Percentiles rank a stretch among this genome's conserved stretches.
Evolutionary conservation across 768 basidiomycete species (phyloP).

Genomic region (Galerina marginata): DNA sequence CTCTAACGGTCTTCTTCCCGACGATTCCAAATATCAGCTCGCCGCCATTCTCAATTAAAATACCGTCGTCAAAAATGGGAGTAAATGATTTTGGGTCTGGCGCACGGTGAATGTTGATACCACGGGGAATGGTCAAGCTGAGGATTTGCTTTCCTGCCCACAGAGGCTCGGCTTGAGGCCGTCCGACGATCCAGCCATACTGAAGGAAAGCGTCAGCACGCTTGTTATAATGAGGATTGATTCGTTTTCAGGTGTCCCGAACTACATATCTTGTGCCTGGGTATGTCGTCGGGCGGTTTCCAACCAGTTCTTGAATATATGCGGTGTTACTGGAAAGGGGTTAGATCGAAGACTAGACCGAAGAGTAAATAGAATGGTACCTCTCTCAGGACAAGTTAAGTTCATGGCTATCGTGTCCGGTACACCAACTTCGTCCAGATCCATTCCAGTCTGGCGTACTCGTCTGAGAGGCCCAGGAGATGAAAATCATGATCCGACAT

Average conservation of each 20-base stretch:
- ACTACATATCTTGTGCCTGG: slow-evolving; percentile 97
- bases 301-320: slow-evolving; percentile 92
- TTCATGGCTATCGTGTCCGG: slow-evolving; percentile 97
- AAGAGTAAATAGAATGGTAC: slow-evolving; percentile 39
- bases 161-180: slow-evolving; percentile 92
- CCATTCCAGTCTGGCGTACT: slow-evolving; percentile 98
- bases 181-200: slow-evolving; percentile 98
- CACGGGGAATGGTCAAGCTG: slow-evolving; percentile 89
- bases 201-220: slow-evolving; percentile 93
- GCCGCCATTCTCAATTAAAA: slow-evolving; percentile 96
- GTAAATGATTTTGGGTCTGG: slow-evolving; percentile 80
- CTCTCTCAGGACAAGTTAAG: slow-evolving; percentile 95
- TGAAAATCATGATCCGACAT: slow-evolving; percentile 89
- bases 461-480: slow-evolving; percentile 90
- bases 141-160: slow-evolving; percentile 99
- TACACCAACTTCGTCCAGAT: slow-evolving; percentile 98
- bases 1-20: slow-evolving; percentile 97
- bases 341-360: background rate
- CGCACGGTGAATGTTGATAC: slow-evolving; percentile 89
- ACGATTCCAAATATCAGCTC: slow-evolving; percentile 95
- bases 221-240: slow-evolving; percentile 96
- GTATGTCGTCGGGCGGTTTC: slow-evolving; percentile 93
- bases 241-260: slow-evolving; percentile 95
- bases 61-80: slow-evolving; percentile 91
- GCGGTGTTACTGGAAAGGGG: slow-evolving; percentile 79